Percentiles rank a stretch among this genome's conserved stretches.
These are phyloP conservation scores for Ophiocordyceps polyrhachis-furcata DNA, from an alignment of 2,329 filamentous ascomycete genomes.

Conservation along the genomic window DNA sequence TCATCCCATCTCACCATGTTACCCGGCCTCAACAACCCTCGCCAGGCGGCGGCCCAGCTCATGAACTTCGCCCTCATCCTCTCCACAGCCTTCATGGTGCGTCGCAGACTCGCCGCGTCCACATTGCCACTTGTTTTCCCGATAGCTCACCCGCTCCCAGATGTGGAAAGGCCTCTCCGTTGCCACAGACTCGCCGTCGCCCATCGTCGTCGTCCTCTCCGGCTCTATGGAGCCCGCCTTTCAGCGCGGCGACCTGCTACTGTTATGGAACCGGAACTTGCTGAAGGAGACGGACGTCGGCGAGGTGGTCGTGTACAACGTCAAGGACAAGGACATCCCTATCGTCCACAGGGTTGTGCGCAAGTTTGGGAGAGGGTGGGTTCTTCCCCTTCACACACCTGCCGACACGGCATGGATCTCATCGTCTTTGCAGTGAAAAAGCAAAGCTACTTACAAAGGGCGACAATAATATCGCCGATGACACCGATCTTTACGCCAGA, in stretches of 20 bases:
- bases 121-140: background rate
- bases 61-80: conserved; percentile 85
- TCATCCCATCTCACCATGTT: conserved; percentile 35
- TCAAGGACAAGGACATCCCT: conserved; percentile 85
- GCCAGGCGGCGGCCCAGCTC: conserved; percentile 63
- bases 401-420: background rate
- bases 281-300: conserved; percentile 35
- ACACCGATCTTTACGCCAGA: conserved; percentile 69
- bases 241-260: conserved; percentile 56
- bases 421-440: conserved; percentile 20
- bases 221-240: conserved; percentile 76
- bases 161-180: conserved; percentile 83
- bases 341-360: conserved; percentile 89
- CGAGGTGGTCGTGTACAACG: conserved; percentile 52
- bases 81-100: conserved; percentile 76
- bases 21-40: conserved; percentile 51
- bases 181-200: conserved; percentile 52
- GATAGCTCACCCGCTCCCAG: conserved; percentile 13
- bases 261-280: conserved; percentile 57
- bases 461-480: conserved; percentile 88
- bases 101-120: conserved; percentile 4
- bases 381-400: conserved; percentile 1
- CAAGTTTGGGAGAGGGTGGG: conserved; percentile 42
- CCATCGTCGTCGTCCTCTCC: conserved; percentile 69
- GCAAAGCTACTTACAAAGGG: conserved; percentile 85